Evolutionary conservation across 2,329 filamentous ascomycete genomes (phyloP).

Genomic region (Ceratocystis colombiana): DNA sequence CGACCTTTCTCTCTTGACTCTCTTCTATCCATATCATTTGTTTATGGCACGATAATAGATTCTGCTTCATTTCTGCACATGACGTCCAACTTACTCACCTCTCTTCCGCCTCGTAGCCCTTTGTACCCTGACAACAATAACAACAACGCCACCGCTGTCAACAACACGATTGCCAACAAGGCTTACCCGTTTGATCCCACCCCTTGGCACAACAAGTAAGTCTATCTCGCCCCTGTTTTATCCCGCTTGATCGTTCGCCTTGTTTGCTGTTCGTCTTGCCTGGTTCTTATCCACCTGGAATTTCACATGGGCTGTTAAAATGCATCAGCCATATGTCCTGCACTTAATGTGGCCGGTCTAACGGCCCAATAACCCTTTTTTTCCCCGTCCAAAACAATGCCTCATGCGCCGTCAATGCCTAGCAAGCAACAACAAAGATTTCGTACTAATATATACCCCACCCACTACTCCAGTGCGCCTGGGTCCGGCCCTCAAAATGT

Average conservation of each 20-base stretch:
- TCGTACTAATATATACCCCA: slow-evolving; percentile 14
- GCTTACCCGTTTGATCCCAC: slow-evolving; percentile 24
- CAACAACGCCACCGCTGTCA: slow-evolving; percentile 2
- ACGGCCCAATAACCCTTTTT: too few relatives aligned
- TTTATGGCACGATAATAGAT: background rate
- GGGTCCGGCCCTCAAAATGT: slow-evolving; percentile 17
- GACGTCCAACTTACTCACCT: slow-evolving; percentile 14
- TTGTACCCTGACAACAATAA: slow-evolving; percentile 18
- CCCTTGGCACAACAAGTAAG: slow-evolving; percentile 25
- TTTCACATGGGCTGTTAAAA: background rate
- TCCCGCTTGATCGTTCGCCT: background rate
- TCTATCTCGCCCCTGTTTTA: background rate
- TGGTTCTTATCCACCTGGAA: background rate
- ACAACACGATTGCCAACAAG: slow-evolving; percentile 16
- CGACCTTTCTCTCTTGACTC: background rate
- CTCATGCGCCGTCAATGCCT: background rate
- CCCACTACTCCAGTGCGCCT: slow-evolving; percentile 15
- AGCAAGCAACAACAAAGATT: background rate
- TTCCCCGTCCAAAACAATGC: background rate
- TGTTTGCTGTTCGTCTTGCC: background rate
- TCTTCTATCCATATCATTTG: background rate
- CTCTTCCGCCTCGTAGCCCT: slow-evolving; percentile 7
- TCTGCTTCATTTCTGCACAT: background rate
- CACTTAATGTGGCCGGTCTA: background rate
- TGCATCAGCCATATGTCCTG: background rate